Base-by-base conservation (phyloP, 2,329 filamentous ascomycete species). In the Diatrype stigma region DNA sequence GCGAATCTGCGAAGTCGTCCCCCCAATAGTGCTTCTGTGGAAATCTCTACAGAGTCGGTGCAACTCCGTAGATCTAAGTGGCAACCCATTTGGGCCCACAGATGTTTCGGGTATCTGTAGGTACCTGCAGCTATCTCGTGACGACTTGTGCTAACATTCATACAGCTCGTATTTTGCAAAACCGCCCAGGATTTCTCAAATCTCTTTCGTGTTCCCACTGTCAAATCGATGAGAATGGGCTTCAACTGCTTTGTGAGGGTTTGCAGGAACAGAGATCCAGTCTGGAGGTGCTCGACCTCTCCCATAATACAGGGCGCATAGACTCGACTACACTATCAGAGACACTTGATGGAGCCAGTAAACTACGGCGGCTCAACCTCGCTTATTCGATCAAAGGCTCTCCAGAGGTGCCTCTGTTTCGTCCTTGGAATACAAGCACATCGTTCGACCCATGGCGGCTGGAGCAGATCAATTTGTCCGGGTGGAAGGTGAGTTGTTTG, bases 391-490 rank as follows among this genome's bases (percentile, higher is more conserved):
- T 81, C 16, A 74, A 77, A 32, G 72, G 78, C 14, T 63, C 70
- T 22, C 62, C 71, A 1, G 71, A 73, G 3, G 69, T 69, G 14
- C 71, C 77, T 2, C 62, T 82, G 3, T 73, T 82, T 26, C 56
- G 55, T 67, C 78, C 48, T 62, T 75, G 51, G 70, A 72, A 47
- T 63, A 69, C 7, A 63, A 80, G 42, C 57, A 67, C 38, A 59
- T 66, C 17, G 10, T 53, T 51, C 17, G 56, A 60, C 44, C 53
- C 59, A 10, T 77, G 75, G 70, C 66, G 67, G n/a, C 67, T 83
- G 22, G 74, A 80, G 58, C 77, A 79, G 51, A 64, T 83, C 16
- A 73, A 82, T 54, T 64, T 83, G 26, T 81, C 80, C 2, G 73
- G 75, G 5, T 81, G 78, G 63, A 74, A 75, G 67, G 76, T 80